phyloP scores from a whole-genome alignment of 805 yeast species.

The Starmerella cellae region DNA sequence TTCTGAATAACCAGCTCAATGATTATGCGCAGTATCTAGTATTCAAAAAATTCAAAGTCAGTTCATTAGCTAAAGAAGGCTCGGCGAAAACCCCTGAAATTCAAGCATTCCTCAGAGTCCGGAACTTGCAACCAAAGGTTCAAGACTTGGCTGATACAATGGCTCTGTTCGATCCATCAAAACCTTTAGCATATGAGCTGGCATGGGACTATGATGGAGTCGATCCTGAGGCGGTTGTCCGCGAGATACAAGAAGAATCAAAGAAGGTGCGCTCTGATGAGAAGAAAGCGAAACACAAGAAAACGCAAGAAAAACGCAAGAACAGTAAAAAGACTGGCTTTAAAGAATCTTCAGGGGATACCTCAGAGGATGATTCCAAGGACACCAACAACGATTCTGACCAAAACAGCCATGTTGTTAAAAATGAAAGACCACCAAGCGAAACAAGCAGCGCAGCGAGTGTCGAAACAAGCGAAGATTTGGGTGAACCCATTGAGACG shows the following conservation, averaged over 20 bases:
- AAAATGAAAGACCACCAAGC: conserved; percentile 1
- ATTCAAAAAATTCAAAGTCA: not conserved
- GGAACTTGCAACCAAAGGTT: conserved; percentile 31
- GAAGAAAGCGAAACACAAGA: no score
- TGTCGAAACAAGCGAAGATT: not conserved
- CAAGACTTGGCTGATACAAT: conserved; percentile 53
- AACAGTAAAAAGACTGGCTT: not conserved
- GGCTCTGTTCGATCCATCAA: conserved; percentile 51
- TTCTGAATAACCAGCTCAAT: conserved; percentile 41
- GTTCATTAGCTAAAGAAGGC: no score
- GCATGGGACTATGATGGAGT: conserved; percentile 42
- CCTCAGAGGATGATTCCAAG: not conserved
- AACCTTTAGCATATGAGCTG: conserved; percentile 35
- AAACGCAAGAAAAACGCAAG: conserved; percentile 27
- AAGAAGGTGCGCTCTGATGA: no score
- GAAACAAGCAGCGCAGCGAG: not conserved
- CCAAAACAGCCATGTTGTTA: no score
- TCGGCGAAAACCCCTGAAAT: not conserved
- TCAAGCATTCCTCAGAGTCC: not conserved
- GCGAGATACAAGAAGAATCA: no score
- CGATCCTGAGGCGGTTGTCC: conserved; percentile 19
- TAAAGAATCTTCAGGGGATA: not conserved
- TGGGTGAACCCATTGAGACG: not conserved
- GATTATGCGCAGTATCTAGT: conserved; percentile 27
- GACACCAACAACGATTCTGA: not conserved